Percentiles rank a stretch among this genome's conserved stretches.
These are phyloP conservation scores for Phycomyces blakesleeanus DNA, from an alignment of 192 early-diverging fungal genomes.

Conservation along the genomic window DNA sequence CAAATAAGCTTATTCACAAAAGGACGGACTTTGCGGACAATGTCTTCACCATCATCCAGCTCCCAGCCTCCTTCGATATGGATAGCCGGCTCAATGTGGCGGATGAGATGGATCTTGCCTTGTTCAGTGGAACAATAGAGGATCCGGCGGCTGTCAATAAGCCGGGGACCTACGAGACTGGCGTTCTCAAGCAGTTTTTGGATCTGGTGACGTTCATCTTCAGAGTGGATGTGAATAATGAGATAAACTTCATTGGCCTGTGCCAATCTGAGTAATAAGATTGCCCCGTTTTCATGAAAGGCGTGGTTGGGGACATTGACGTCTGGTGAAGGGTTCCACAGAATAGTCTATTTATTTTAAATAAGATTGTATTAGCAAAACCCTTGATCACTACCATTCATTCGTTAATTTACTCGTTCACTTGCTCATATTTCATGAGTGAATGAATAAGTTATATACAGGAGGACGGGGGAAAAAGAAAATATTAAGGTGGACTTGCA, in stretches of 20 bases:
- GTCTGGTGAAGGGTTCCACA: constrained; percentile 78
- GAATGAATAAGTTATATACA: no score
- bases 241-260: constrained; percentile 52
- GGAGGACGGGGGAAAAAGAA: no score
- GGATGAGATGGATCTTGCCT: constrained; percentile 65
- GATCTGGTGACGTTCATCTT: constrained; percentile 55
- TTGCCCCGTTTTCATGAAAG: constrained; percentile 57
- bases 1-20: constrained; percentile 32
- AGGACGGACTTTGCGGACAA: constrained; percentile 22
- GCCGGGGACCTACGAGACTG: constrained; percentile 27
- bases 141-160: constrained; percentile 61
- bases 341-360: constrained; percentile 49
- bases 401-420: no score
- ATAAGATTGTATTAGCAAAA: not conserved
- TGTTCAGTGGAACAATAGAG: constrained; percentile 66
- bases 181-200: constrained; percentile 41
- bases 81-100: constrained; percentile 59
- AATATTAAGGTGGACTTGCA: constrained; percentile 38
- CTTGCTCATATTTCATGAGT: no score
- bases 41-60: constrained; percentile 36
- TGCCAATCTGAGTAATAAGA: constrained; percentile 50
- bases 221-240: constrained; percentile 51
- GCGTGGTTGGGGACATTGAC: constrained; percentile 63
- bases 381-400: no score
- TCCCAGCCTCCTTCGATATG: constrained; percentile 63